Conservation (phyloP, 768 basidiomycete genomes). For the Russula sp. region DNA sequence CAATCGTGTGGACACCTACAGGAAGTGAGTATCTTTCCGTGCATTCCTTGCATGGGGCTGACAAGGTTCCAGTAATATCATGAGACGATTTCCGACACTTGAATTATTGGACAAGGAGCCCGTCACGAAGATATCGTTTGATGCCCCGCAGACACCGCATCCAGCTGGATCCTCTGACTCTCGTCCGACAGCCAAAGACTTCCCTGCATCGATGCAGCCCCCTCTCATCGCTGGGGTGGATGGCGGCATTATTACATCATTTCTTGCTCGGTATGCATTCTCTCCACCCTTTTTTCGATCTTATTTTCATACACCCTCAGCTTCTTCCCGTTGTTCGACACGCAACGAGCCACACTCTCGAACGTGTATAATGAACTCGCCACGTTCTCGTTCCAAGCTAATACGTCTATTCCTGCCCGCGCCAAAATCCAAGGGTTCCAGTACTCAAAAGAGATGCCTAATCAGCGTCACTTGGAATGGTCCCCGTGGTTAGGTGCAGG, state of each 20-base stretch:
- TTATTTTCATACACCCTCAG: constrained; percentile 32
- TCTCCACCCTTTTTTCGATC: neutral
- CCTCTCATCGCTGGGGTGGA: constrained; percentile 74
- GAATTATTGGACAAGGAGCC: constrained; percentile 80
- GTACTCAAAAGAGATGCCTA: constrained; percentile 55
- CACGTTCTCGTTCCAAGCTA: constrained; percentile 87
- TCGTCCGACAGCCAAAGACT: constrained; percentile 55
- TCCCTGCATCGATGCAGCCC: constrained; percentile 67
- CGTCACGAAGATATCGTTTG: constrained; percentile 74
- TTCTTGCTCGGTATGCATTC: constrained; percentile 61
- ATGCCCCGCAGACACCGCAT: constrained; percentile 50
- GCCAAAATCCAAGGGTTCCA: constrained; percentile 69
- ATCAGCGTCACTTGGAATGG: constrained; percentile 83
- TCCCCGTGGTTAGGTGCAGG: constrained; percentile 51
- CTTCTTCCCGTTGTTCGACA: constrained; percentile 82
- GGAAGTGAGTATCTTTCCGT: constrained; percentile 41
- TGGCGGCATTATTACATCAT: constrained; percentile 57
- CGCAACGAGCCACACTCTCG: constrained; percentile 54
- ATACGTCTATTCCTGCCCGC: constrained; percentile 74
- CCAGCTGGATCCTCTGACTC: constrained; percentile 32
- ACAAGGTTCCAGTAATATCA: constrained; percentile 53
- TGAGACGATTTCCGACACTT: constrained; percentile 72
- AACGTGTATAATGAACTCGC: constrained; percentile 76
- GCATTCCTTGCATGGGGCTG: constrained; percentile 2
- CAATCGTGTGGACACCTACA: constrained; percentile 56